These are phyloP conservation scores for Pyrus pyrifolia DNA, from an alignment of 306 rosid species.

Conservation along the genomic window DNA sequence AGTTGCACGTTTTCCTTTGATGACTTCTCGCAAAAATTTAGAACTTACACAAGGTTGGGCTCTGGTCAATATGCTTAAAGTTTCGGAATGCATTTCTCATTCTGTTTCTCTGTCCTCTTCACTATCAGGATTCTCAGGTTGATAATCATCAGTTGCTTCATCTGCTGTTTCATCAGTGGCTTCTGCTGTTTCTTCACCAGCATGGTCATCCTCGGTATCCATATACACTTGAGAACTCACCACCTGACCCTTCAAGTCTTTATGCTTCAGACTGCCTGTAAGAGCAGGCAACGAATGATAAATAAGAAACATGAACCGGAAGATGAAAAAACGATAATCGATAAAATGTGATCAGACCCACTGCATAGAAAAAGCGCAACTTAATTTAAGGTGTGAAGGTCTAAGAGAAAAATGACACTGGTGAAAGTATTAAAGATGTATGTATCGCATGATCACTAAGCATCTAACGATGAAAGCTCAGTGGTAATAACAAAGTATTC, in stretches of 20 bases:
- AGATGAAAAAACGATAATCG: neutral
- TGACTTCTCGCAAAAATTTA: neutral
- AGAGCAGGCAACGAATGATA: neutral
- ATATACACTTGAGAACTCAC: slow-evolving; percentile 35
- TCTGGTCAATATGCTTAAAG: neutral
- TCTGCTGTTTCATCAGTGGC: neutral
- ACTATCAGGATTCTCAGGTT: slow-evolving; percentile 13
- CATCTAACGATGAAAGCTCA: neutral
- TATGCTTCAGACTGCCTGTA: slow-evolving; percentile 35
- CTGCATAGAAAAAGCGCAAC: neutral
- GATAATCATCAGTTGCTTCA: slow-evolving; percentile 2
- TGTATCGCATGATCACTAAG: neutral
- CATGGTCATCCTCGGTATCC: slow-evolving; percentile 6
- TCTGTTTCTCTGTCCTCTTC: slow-evolving; percentile 21
- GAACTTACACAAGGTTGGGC: neutral
- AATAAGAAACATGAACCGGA: neutral
- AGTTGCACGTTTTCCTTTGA: neutral
- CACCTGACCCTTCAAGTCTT: slow-evolving; percentile 31
- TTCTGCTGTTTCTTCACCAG: neutral
- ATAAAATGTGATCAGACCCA: neutral
- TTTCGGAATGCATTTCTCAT: neutral
- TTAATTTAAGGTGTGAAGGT: neutral
- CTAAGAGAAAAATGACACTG: neutral
- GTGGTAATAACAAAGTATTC: neutral
- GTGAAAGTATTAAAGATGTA: neutral